phyloP scores from a whole-genome alignment of 1,139 yeast species.

The Saccharomyces hybrid region DNA sequence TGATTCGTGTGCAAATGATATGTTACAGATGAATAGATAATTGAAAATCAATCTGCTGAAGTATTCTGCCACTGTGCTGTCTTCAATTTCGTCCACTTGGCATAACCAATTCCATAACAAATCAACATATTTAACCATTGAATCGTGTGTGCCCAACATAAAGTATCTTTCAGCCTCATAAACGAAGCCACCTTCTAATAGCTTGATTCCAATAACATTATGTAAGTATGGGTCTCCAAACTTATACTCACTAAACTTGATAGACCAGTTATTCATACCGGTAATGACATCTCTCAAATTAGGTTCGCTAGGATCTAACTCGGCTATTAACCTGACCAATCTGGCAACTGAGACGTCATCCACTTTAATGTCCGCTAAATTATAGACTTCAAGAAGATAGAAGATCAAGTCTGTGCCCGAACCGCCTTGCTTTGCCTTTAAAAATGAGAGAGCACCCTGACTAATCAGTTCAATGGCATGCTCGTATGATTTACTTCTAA shows the following conservation, averaged over 20 bases:
- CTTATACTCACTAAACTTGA: conserved; percentile 40
- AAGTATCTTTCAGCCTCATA: conserved; percentile 55
- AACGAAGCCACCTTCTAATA: conserved; percentile 36
- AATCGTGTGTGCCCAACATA: conserved; percentile 58
- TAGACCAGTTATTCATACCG: conserved; percentile 60
- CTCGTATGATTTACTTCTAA: conserved; percentile 55
- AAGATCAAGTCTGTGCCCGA: conserved; percentile 73
- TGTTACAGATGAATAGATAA: conserved; percentile 56
- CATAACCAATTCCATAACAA: conserved; percentile 53
- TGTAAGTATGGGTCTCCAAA: conserved; percentile 74
- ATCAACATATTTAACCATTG: conserved; percentile 46
- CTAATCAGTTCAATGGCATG: conserved; percentile 69
- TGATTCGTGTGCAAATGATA: conserved; percentile 49
- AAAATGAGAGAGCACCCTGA: conserved; percentile 60
- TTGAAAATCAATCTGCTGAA: conserved; percentile 60
- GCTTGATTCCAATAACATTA: conserved; percentile 62
- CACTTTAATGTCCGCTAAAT: conserved; percentile 40
- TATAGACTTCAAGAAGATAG: conserved; percentile 64
- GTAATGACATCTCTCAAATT: conserved; percentile 59
- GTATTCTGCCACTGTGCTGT: conserved; percentile 35
- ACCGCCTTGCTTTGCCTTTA: conserved; percentile 65
- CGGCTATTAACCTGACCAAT: conserved; percentile 30
- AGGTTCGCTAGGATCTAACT: conserved; percentile 47
- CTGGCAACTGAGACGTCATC: conserved; percentile 38
- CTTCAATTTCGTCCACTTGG: conserved; percentile 28